phyloP scores from a whole-genome alignment of 129 eudicot species.

The Daucus carota region DH1_v3.0 NC_030387.2:1455501-1456000 shows the following conservation, averaged over 20 bases:
- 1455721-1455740: conserved; percentile 93
- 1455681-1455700: conserved; percentile 97
- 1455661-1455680: conserved; percentile 75
- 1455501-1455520: no score
- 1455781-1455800: conserved; percentile 18
- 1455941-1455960: background rate
- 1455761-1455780: conserved; percentile 88
- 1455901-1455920: conserved; percentile 24
- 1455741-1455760: conserved; percentile 89
- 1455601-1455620: conserved; percentile 94
- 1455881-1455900: conserved; percentile 12
- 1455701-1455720: conserved; percentile 94
- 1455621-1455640: conserved; percentile 58
- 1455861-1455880: conserved; percentile 12
- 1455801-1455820: conserved; percentile 17
- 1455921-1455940: background rate
- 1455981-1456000: background rate
- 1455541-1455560: conserved; percentile 71
- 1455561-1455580: conserved; percentile 59
- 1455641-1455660: conserved; percentile 79
- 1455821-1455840: conserved; percentile 16
- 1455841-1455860: conserved; percentile 20
- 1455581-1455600: conserved; percentile 84
- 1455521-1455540: conserved; percentile 46
- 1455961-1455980: background rate